phyloP scores from a whole-genome alignment of 2,329 filamentous ascomycete species.

The Aspergillus oerlinghausenensis region DNA sequence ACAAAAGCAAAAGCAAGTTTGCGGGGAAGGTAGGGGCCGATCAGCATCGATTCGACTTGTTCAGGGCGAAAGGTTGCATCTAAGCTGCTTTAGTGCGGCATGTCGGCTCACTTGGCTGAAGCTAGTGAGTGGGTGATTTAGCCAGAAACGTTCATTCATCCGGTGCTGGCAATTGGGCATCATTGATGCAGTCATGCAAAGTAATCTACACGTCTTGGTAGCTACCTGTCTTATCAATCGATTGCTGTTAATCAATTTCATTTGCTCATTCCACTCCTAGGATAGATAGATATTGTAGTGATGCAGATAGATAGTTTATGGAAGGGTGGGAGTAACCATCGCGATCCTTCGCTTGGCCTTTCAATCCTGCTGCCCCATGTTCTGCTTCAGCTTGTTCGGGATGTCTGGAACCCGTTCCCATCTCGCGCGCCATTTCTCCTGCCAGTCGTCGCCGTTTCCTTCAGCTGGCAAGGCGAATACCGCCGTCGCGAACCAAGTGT shows the following conservation, averaged over 20 bases:
- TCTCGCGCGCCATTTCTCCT: constrained; percentile 51
- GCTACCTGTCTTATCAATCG: neutral
- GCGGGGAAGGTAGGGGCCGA: constrained; percentile 6
- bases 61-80: neutral
- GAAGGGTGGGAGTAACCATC: neutral
- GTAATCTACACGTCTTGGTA: neutral
- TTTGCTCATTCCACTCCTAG: neutral
- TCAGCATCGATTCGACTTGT: neutral
- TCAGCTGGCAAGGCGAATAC: constrained; percentile 65
- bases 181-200: neutral
- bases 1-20: neutral
- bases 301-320: neutral
- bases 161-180: neutral
- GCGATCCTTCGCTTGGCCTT: neutral
- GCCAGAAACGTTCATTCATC: neutral
- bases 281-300: neutral
- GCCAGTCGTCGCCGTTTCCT: constrained; percentile 4
- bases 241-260: neutral
- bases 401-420: constrained; percentile 58
- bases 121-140: neutral
- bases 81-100: neutral
- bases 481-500: constrained; percentile 64
- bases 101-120: neutral
- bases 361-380: constrained; percentile 37
- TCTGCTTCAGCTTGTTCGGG: constrained; percentile 56